Conservation (phyloP, 768 basidiomycete species). For the Kwoniella shandongensis region DNA sequence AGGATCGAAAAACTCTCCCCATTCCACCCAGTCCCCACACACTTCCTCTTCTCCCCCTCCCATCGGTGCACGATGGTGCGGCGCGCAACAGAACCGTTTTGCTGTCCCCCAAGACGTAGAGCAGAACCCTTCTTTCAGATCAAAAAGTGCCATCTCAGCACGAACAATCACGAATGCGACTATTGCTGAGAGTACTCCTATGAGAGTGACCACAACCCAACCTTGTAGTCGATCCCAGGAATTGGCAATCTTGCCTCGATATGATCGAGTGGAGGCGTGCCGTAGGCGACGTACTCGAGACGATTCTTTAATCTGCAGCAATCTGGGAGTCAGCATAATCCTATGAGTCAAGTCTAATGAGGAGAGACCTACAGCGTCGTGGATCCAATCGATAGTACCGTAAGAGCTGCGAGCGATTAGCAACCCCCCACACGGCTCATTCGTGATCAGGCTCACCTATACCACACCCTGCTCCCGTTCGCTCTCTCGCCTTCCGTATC, state of each 20-base stretch:
- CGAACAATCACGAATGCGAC: slow-evolving; percentile 83
- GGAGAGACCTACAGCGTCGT: slow-evolving; percentile 64
- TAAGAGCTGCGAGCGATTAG: slow-evolving; percentile 57
- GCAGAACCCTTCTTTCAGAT: slow-evolving; percentile 90
- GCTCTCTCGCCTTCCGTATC: slow-evolving; percentile 61
- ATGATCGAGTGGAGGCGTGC: slow-evolving; percentile 58
- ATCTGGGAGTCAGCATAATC: slow-evolving; percentile 6
- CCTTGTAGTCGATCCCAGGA: slow-evolving; percentile 75
- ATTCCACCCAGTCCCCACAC: slow-evolving; percentile 73
- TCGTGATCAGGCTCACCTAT: slow-evolving; percentile 37
- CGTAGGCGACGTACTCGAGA: slow-evolving; percentile 73
- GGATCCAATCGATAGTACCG: slow-evolving; percentile 92
- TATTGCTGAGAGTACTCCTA: slow-evolving; percentile 77
- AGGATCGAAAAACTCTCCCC: slow-evolving; percentile 64
- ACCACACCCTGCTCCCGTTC: slow-evolving; percentile 68
- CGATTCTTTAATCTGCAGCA: slow-evolving; percentile 75
- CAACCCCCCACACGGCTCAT: neutral
- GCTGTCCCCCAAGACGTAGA: slow-evolving; percentile 67
- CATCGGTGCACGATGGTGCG: slow-evolving; percentile 22
- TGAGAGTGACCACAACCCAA: slow-evolving; percentile 84
- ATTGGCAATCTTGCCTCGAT: slow-evolving; percentile 66
- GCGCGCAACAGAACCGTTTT: slow-evolving; percentile 77
- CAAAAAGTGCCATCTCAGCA: slow-evolving; percentile 84
- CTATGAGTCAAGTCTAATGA: too few species aligned
- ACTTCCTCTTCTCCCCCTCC: slow-evolving; percentile 46